These are phyloP conservation scores for Trametes versicolor DNA, from an alignment of 1,284 basidiomycete genomes.

Conservation along the genomic window DNA sequence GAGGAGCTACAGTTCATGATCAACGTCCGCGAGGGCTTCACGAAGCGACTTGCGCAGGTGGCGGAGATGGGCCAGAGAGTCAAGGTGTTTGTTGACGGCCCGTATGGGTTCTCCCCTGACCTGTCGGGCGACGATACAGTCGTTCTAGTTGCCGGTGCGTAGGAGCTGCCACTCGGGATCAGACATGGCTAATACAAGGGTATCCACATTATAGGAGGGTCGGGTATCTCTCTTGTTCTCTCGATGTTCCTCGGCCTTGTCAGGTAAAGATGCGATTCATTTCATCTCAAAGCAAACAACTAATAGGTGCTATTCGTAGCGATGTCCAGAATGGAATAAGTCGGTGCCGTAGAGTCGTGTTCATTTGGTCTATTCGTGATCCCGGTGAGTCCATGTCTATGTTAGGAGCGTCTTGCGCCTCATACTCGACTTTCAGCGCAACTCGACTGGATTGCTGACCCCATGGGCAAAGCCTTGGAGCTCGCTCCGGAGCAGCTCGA, in stretches of 20 bases:
- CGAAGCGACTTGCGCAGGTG: slow-evolving; percentile 50
- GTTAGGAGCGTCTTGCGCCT: not conserved
- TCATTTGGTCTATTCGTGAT: slow-evolving; percentile 56
- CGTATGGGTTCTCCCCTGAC: slow-evolving; percentile 59
- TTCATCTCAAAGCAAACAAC: not conserved
- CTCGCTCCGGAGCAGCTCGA: slow-evolving; percentile 42
- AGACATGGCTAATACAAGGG: too few species aligned
- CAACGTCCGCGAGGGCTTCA: slow-evolving; percentile 62
- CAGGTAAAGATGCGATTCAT: slow-evolving; percentile 41
- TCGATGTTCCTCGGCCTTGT: slow-evolving; percentile 55
- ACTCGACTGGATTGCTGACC: slow-evolving; percentile 50
- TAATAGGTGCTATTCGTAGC: slow-evolving; percentile 21
- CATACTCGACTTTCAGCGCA: slow-evolving; percentile 41
- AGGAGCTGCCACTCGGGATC: not conserved
- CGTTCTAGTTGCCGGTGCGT: slow-evolving; percentile 58
- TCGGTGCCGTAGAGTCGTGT: slow-evolving; percentile 48
- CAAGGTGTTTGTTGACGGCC: slow-evolving; percentile 59
- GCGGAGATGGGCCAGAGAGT: slow-evolving; percentile 43
- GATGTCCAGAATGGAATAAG: slow-evolving; percentile 40
- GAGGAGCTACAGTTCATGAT: slow-evolving; percentile 60
- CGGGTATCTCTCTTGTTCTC: slow-evolving; percentile 59
- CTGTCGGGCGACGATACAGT: slow-evolving; percentile 53
- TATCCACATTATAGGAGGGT: slow-evolving; percentile 50
- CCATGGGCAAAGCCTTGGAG: slow-evolving; percentile 43
- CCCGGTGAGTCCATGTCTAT: slow-evolving; percentile 41